Evolutionary conservation across 768 basidiomycete species (phyloP).

Genomic region (Arthromyces matolae): DNA sequence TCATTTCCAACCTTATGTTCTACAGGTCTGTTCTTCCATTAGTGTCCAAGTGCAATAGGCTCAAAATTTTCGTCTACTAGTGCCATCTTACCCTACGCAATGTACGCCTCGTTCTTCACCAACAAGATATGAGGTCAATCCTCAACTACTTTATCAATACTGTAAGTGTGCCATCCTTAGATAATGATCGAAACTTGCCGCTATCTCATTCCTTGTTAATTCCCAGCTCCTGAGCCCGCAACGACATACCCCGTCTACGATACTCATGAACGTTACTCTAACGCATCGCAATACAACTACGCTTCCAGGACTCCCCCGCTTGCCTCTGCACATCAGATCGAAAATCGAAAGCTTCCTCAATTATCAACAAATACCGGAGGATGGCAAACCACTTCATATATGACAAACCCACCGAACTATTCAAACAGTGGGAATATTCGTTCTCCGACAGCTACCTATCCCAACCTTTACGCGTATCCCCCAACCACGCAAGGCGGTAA

Average conservation of each 20-base stretch:
- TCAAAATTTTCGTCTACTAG: constrained; percentile 59
- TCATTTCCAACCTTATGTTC: constrained; percentile 86
- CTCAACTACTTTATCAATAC: constrained; percentile 45
- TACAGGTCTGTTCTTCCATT: constrained; percentile 77
- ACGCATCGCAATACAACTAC: constrained; percentile 42
- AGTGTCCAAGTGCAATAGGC: constrained; percentile 48
- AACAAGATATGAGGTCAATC: constrained; percentile 54
- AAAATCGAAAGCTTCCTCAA: constrained; percentile 59
- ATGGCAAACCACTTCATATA: constrained; percentile 42
- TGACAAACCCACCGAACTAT: constrained; percentile 19
- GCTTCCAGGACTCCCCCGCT: constrained; percentile 47
- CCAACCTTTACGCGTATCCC: constrained; percentile 51
- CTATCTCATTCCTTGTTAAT: constrained; percentile 35
- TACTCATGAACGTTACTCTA: constrained; percentile 53
- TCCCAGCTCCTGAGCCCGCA: constrained; percentile 44
- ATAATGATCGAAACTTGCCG: constrained; percentile 18
- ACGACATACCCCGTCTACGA: constrained; percentile 50
- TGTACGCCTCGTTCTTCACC: constrained; percentile 63
- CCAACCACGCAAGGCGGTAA: too few species aligned
- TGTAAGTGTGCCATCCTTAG: constrained; percentile 28
- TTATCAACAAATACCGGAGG: constrained; percentile 41
- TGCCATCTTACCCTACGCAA: constrained; percentile 55
- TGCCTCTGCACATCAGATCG: constrained; percentile 39
- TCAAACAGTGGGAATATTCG: constrained; percentile 40
- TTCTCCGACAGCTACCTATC: constrained; percentile 63